These are phyloP conservation scores for Trypanosoma boissoni DNA, from an alignment of 208 protist species.

Conservation along the genomic window DNA sequence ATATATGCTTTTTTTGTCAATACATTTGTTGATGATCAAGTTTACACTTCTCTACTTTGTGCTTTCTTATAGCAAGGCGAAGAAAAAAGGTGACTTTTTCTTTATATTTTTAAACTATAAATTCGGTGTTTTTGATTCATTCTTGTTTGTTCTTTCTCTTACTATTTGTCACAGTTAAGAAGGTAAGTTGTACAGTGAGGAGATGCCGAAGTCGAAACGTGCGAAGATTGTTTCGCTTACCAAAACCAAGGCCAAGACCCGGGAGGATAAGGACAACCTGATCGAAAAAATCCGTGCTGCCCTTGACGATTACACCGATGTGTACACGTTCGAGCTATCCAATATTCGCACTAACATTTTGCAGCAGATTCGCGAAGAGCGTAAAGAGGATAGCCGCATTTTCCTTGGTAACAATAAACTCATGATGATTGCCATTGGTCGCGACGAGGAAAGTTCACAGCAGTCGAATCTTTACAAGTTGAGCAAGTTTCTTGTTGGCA, in stretches of 20 bases:
- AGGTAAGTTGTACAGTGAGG: not conserved
- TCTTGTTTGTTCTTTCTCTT: not conserved
- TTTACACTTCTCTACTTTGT: too few species aligned
- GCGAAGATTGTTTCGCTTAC: slow-evolving; percentile 83
- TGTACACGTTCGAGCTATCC: slow-evolving; percentile 84
- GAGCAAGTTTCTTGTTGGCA: slow-evolving; percentile 72
- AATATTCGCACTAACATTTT: slow-evolving; percentile 90
- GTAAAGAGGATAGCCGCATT: slow-evolving; percentile 74
- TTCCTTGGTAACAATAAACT: slow-evolving; percentile 96
- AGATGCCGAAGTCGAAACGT: slow-evolving; percentile 88
- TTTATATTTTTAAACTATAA: too few species aligned
- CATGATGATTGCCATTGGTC: slow-evolving; percentile 91
- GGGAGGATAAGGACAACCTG: slow-evolving; percentile 89
- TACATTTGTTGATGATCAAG: too few species aligned
- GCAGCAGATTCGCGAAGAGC: slow-evolving; percentile 90
- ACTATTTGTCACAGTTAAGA: not conserved
- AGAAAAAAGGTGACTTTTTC: too few species aligned
- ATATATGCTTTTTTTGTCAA: too few species aligned
- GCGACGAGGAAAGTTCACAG: slow-evolving; percentile 74
- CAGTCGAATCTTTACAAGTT: slow-evolving; percentile 88
- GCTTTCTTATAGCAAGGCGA: too few species aligned
- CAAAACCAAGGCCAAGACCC: slow-evolving; percentile 88
- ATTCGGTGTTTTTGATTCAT: too few species aligned
- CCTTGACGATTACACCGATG: slow-evolving; percentile 78
- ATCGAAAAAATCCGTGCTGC: slow-evolving; percentile 86